phyloP scores from a whole-genome alignment of 176 grass and related monocot genomes.

The Paspalum vaginatum region DNA sequence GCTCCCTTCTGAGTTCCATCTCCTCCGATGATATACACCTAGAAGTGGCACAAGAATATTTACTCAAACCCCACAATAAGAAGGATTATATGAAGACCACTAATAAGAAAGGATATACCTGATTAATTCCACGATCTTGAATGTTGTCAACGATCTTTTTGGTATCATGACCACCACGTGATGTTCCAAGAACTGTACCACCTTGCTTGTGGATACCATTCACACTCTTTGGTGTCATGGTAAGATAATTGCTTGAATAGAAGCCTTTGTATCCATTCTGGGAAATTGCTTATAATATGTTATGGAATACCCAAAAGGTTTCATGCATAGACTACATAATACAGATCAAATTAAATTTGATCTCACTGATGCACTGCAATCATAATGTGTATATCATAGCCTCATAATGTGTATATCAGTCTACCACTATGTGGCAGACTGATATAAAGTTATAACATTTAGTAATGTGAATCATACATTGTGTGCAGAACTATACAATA shows the following conservation, averaged over 20 bases:
- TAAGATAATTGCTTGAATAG: constrained; percentile 89
- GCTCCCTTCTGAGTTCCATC: constrained; percentile 98
- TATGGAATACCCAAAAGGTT: not conserved
- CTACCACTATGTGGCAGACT: not conserved
- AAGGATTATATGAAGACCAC: not conserved
- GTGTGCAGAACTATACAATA: not conserved
- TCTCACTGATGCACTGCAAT: not conserved
- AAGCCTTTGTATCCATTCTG: constrained; percentile 98
- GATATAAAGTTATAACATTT: constrained; percentile 23
- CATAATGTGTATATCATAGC: not conserved
- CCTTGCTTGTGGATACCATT: constrained; percentile 97
- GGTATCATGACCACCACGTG: constrained; percentile 94
- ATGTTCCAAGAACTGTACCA: constrained; percentile 89
- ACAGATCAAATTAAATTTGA: constrained; percentile 1
- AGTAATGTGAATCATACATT: not conserved
- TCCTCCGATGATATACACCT: constrained; percentile 97
- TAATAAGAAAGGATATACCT: constrained; percentile 52
- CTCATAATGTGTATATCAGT: not conserved
- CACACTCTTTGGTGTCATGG: constrained; percentile 85
- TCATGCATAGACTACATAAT: constrained; percentile 7
- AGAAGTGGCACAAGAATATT: constrained; percentile 25
- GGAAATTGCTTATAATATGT: constrained; percentile 32
- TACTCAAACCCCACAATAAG: constrained; percentile 23
- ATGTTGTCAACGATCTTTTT: constrained; percentile 96
- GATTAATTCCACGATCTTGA: constrained; percentile 97